A percentile compares a stretch with the other conserved stretches of the same genome.
Conservation (phyloP, 768 basidiomycete species). For the Boletus rubescentipes region DNA sequence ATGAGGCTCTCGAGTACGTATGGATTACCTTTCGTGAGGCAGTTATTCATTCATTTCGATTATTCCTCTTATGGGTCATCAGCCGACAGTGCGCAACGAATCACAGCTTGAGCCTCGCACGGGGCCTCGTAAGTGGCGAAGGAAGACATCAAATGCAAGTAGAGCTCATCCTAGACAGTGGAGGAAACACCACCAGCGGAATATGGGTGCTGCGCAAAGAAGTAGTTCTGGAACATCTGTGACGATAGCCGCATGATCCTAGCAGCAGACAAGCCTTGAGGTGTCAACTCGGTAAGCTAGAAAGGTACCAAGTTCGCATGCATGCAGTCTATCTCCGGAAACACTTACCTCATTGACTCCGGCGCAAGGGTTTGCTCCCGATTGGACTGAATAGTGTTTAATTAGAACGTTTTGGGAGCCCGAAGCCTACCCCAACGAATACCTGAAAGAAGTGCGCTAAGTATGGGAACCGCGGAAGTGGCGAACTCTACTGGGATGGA, state of each 20-base stretch:
- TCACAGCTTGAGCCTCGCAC: background rate
- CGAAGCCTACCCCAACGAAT: background rate
- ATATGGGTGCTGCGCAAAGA: background rate
- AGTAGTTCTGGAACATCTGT: background rate
- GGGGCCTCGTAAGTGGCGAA: background rate
- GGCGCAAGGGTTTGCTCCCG: background rate
- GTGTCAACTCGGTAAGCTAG: background rate
- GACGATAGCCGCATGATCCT: too few relatives aligned
- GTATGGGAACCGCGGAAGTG: background rate
- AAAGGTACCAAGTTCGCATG: background rate
- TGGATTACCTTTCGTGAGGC: background rate
- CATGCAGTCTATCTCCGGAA: background rate
- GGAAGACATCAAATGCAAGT: background rate
- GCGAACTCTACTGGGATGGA: background rate
- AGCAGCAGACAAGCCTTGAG: background rate
- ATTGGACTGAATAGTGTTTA: background rate
- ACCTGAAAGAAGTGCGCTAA: background rate
- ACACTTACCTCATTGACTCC: background rate
- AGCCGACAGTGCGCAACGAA: background rate
- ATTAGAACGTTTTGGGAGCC: background rate
- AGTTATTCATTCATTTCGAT: background rate
- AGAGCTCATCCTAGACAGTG: too few relatives aligned
- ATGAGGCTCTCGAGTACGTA: background rate
- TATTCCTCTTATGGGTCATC: background rate
- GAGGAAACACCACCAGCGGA: background rate